Conservation (phyloP, 169 alveolate genomes). For the Plasmodium malariae region DNA sequence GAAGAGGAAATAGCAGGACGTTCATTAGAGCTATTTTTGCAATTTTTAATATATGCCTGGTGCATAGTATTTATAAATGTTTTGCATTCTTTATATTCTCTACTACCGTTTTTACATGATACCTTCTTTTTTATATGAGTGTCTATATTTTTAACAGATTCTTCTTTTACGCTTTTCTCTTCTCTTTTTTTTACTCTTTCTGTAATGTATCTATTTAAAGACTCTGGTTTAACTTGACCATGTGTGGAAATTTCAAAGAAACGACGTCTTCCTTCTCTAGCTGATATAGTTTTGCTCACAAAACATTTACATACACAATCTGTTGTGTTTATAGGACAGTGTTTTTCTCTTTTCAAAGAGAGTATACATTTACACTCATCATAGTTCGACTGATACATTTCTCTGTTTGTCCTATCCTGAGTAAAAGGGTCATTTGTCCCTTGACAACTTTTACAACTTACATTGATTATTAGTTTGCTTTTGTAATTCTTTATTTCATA, state of each 20-base stretch:
- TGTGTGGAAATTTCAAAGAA: background rate
- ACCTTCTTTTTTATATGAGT: background rate
- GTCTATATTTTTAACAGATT: background rate
- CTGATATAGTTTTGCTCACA: background rate
- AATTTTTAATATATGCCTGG: background rate
- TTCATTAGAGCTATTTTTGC: background rate
- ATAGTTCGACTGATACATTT: no score
- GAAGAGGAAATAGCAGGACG: no score
- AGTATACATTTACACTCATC: no score
- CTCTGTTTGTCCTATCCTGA: no score
- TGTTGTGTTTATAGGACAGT: no score
- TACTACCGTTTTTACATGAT: background rate
- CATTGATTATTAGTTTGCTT: no score
- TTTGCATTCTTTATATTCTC: background rate
- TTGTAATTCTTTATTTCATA: no score
- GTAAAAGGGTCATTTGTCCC: no score
- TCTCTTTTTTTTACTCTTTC: background rate
- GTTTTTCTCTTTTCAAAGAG: no score
- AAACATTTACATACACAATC: no score
- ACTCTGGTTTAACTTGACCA: slow-evolving; percentile 2
- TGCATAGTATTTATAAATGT: background rate
- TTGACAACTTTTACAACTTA: no score
- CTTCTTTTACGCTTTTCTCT: background rate
- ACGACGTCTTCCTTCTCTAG: background rate
- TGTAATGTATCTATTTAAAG: background rate